Percentiles rank a stretch among this genome's conserved stretches.
phyloP scores from a whole-genome alignment of 2,329 filamentous ascomycete species.

The Scedosporium aurantiacum region DNA sequence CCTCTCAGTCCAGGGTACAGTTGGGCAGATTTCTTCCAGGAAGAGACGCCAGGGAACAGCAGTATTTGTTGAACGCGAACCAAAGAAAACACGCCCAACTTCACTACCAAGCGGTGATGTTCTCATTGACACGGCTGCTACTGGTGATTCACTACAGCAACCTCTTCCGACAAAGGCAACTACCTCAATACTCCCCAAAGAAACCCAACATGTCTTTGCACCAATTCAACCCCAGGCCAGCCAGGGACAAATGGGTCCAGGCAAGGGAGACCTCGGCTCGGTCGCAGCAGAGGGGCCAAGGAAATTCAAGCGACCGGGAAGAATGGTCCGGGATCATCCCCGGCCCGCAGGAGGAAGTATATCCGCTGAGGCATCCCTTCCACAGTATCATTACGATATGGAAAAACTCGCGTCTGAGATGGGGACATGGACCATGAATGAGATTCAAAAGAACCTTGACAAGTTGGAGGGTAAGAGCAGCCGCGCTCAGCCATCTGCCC shows the following conservation, averaged over 20 bases:
- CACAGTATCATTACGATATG: conserved; percentile 29
- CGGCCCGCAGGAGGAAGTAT: neutral
- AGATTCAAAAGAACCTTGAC: conserved; percentile 43
- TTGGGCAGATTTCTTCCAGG: conserved; percentile 21
- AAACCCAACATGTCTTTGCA: too few species aligned
- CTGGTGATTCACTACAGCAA: neutral
- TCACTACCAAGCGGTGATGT: neutral
- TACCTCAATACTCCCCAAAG: too few species aligned
- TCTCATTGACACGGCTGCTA: neutral
- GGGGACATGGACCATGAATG: conserved; percentile 46
- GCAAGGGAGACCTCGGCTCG: neutral
- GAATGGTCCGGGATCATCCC: neutral
- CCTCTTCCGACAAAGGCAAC: neutral
- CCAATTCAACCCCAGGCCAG: neutral
- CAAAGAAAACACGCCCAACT: neutral
- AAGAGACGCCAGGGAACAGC: conserved; percentile 23
- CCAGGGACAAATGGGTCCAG: neutral
- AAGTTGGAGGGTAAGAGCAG: conserved; percentile 27
- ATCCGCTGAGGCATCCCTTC: conserved; percentile 9
- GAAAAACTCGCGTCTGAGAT: conserved; percentile 41
- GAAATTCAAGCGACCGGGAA: conserved; percentile 1
- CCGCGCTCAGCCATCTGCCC: conserved; percentile 9
- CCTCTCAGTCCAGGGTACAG: neutral
- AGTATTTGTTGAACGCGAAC: conserved; percentile 3
- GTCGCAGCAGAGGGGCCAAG: neutral